phyloP scores from a whole-genome alignment of 2,329 filamentous ascomycete genomes.

The Fragosphaeria purpurea region DNA sequence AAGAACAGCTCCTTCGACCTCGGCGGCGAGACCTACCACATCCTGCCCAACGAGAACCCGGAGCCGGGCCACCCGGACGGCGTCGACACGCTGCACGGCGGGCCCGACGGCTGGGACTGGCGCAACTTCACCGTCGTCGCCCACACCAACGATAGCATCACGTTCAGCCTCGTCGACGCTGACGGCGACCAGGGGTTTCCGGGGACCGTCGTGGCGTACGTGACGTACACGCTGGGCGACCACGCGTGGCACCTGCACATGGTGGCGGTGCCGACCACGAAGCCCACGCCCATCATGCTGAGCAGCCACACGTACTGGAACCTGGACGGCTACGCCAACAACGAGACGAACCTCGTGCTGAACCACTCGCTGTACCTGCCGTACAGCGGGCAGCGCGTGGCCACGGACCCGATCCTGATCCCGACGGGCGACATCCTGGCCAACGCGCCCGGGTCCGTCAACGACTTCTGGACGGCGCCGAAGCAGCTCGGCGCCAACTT shows the following conservation, averaged over 20 bases:
- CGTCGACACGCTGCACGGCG: conserved; percentile 58
- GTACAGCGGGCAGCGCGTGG: conserved; percentile 60
- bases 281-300: conserved; percentile 76
- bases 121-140: conserved; percentile 69
- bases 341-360: conserved; percentile 51
- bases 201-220: conserved; percentile 62
- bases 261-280: conserved; percentile 57
- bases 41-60: conserved; percentile 54
- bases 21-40: conserved; percentile 50
- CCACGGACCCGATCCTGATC: conserved; percentile 59
- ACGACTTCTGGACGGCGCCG: conserved; percentile 72
- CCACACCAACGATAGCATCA: conserved; percentile 57
- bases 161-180: conserved; percentile 63
- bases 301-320: conserved; percentile 72
- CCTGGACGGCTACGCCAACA: conserved; percentile 67
- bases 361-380: conserved; percentile 68
- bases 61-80: conserved; percentile 39
- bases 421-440: conserved; percentile 67
- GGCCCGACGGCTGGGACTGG: conserved; percentile 64
- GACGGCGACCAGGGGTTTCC: conserved; percentile 71
- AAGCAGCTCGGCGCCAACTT: conserved; percentile 71
- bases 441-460: conserved; percentile 56
- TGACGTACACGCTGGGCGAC: conserved; percentile 61
- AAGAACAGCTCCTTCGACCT: conserved; percentile 64
- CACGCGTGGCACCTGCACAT: conserved; percentile 65